Percentiles rank a stretch among this genome's conserved stretches.
These are phyloP conservation scores for Corymbia maculata DNA, from an alignment of 345 rosid genomes.

Conservation along the genomic window DNA sequence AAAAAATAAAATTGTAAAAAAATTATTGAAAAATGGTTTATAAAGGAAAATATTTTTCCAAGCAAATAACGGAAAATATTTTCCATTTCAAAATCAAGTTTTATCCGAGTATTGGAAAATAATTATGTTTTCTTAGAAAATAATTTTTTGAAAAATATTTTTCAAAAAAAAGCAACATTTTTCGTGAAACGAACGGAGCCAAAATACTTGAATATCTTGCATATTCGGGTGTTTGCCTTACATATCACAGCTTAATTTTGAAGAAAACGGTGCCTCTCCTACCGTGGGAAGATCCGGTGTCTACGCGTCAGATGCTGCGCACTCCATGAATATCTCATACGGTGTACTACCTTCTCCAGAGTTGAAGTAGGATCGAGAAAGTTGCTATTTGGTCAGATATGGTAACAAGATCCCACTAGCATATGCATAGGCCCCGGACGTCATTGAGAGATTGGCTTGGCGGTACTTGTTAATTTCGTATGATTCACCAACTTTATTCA, in stretches of 20 bases:
- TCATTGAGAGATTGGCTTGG: neutral
- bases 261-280: neutral
- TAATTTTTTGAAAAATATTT: too few species aligned
- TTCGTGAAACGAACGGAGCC: too few species aligned
- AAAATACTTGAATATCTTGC: neutral
- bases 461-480: neutral
- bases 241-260: neutral
- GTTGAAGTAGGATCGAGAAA: neutral
- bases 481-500: neutral
- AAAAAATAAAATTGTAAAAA: too few species aligned
- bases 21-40: too few species aligned
- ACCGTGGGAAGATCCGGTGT: neutral
- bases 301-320: neutral
- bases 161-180: too few species aligned
- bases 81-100: too few species aligned
- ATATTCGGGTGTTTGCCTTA: neutral
- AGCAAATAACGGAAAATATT: too few species aligned
- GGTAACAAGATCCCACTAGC: neutral
- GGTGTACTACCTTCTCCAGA: neutral
- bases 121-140: too few species aligned
- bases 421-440: too few species aligned
- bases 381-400: neutral
- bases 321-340: neutral
- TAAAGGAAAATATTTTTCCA: too few species aligned
- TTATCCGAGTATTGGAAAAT: too few species aligned